Evolutionary conservation across 1,284 basidiomycete genomes (phyloP), one percentile per base, ranked within the genome.

Genomic region (Exobasidium rhododendri): DNA sequence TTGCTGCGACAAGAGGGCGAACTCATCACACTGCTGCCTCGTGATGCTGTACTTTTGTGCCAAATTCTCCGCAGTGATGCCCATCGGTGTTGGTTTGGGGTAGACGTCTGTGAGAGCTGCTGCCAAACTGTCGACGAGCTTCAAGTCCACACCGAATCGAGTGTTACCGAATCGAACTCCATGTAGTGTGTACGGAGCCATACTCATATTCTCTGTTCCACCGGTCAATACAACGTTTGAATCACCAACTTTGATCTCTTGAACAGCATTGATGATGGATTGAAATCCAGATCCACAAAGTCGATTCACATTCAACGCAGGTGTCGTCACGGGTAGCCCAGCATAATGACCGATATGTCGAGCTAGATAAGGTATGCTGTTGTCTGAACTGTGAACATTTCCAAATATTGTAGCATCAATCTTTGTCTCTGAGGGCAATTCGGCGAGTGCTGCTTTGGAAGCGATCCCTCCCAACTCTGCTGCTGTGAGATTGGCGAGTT

Each of bases 201-300:
- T 89, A 77, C 90, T 93, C 94, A 98, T 98, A 82, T 88, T 92
- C 84, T 98, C 94, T 86, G 93, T 93, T 63, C 94, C 94, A 73
- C 94, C 96, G 56, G 93, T 63, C 45, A 89, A 89, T 65, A 97
- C 89, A 56, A 97, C 87, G 62, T 85, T 86, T 73, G 88, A 87
- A 78, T 94, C 89, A 58, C 94, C 96, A 35, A 88, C 84, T 77
- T 88, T 85, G 80, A 98, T 93, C 75, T 86, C 87, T 83, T 97
- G 94, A 43, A 91, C 85, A 58, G 92, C 96, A 68, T 96, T 86
- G 81, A 92, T 94, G 83, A 97, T 86, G 45, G 92, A 85, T 83
- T 98, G 97, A 84, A 98, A 85, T 59, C 94, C 96, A 65, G 89
- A 92, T 3, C 94, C 94, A 81, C 94, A 98, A 77, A 98, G 91